A percentile compares a stretch with the other conserved stretches of the same genome.
phyloP scores from a whole-genome alignment of 2,329 filamentous ascomycete species.

The Erysiphe pulchra region DNA sequence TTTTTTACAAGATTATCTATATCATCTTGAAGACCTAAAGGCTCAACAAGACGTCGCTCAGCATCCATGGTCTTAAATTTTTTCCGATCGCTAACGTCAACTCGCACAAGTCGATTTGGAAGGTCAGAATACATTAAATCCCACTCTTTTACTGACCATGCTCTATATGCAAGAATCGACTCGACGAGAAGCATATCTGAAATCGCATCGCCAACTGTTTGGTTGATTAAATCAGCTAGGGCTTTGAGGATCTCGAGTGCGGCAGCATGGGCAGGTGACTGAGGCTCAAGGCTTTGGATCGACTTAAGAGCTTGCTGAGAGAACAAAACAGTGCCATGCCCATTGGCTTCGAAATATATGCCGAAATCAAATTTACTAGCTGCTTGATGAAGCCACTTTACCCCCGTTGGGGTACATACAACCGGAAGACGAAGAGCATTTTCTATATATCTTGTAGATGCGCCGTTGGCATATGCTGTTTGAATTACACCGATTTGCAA shows the following conservation, averaged over 20 bases:
- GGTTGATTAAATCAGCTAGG: constrained; percentile 81
- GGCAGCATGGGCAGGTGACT: constrained; percentile 76
- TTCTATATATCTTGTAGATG: constrained; percentile 76
- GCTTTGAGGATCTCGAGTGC: constrained; percentile 66
- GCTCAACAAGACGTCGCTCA: constrained; percentile 63
- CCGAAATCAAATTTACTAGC: constrained; percentile 85
- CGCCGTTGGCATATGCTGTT: constrained; percentile 92
- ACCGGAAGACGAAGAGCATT: constrained; percentile 73
- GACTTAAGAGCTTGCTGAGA: constrained; percentile 56
- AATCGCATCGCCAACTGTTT: constrained; percentile 87
- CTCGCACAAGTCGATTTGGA: constrained; percentile 81
- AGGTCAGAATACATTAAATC: constrained; percentile 78
- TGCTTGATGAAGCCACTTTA: constrained; percentile 96
- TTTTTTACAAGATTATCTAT: constrained; percentile 78
- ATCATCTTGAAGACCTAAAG: constrained; percentile 52
- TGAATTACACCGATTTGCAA: constrained; percentile 87
- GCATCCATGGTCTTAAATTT: constrained; percentile 82
- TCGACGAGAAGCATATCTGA: constrained; percentile 93
- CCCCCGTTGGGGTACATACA: constrained; percentile 79
- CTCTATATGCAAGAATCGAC: constrained; percentile 85
- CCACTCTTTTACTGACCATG: constrained; percentile 79
- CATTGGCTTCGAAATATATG: constrained; percentile 97
- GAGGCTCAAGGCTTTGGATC: constrained; percentile 57
- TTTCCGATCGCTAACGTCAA: constrained; percentile 69
- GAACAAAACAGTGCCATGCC: constrained; percentile 91